Evolutionary conservation across 1,139 yeast genomes (phyloP), one percentile per base, ranked within the genome.

Genomic region (Zhuliangozyma parablackwelliae): DNA sequence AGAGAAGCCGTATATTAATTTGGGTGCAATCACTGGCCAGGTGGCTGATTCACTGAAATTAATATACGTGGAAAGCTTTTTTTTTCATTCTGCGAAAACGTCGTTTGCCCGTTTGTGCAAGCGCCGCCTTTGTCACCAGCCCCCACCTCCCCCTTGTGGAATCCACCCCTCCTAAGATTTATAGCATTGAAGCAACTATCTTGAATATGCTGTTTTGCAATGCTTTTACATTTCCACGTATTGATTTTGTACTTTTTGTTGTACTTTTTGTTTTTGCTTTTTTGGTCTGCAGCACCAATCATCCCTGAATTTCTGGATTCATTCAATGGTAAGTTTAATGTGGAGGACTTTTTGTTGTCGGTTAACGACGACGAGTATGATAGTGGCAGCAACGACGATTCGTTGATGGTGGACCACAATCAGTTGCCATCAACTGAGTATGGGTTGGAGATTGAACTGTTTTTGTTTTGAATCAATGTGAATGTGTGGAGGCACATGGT

Each of bases 221-320:
- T 16, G 33, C 10, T 29, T 26, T 9, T 10, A n/a, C 33, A 16
- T 35, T 35, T 35, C 38, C 35, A 34, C 32, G 36, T 32, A 32
- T 12, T 36, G 34, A 28, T 26, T 35, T n/a, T 30, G 26, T 9
- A 23, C 16, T 32, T 27, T 24, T 13, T 11, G 29, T 20, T 29
- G 12, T 37, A 26, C 31, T 34, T 26, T 39, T 31, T 40, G 29
- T 30, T 34, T 27, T 39, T 37, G 39, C 41, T 36, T 36, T 23
- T 41, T 43, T 53, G 70, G 70, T 64, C 69, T 48, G 70, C 70
- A 63, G 70, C 69, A 61, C 69, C 70, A 61, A 51, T 57, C 65
- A 57, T 57, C 44, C 59, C 59, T 42, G 65, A 55, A 35, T 49
- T 52, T 40, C 40, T 54, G 42, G 60, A 49, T 26, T 39, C 47